Percentiles rank a stretch among this genome's conserved stretches.
phyloP scores from a whole-genome alignment of 345 rosid species.

The Raphanus sativus region DNA sequence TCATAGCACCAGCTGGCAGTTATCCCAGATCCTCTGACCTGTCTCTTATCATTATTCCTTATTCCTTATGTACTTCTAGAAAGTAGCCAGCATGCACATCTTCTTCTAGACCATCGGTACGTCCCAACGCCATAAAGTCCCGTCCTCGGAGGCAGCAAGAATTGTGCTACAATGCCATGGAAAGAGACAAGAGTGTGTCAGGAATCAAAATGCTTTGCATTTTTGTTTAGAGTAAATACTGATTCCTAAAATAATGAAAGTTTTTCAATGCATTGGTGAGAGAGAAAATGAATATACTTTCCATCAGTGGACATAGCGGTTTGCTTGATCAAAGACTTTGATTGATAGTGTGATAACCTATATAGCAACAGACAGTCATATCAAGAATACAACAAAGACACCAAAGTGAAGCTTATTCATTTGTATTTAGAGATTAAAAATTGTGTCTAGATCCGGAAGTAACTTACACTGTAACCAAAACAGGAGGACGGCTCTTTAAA shows the following conservation, averaged over 20 bases:
- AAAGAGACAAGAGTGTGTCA: not conserved
- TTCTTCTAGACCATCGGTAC: conserved; percentile 12
- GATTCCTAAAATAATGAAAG: not conserved
- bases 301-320: conserved; percentile 71
- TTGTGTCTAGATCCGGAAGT: no score
- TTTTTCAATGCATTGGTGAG: no score
- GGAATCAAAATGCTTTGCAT: conserved; percentile 1
- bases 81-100: not conserved
- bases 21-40: not conserved
- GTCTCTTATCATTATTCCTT: not conserved
- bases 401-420: no score
- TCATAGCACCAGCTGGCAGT: not conserved
- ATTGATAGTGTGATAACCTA: conserved; percentile 77
- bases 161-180: conserved; percentile 64
- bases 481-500: no score
- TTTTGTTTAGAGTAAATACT: not conserved
- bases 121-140: conserved; percentile 97
- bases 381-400: not conserved
- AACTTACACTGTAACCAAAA: no score
- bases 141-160: conserved; percentile 90
- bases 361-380: conserved; percentile 22
- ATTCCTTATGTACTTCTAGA: not conserved
- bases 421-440: no score
- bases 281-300: conserved; percentile 37
- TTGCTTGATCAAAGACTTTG: conserved; percentile 82